phyloP scores from a whole-genome alignment of 805 yeast species.

The Saccharomycopsis olivae region DNA sequence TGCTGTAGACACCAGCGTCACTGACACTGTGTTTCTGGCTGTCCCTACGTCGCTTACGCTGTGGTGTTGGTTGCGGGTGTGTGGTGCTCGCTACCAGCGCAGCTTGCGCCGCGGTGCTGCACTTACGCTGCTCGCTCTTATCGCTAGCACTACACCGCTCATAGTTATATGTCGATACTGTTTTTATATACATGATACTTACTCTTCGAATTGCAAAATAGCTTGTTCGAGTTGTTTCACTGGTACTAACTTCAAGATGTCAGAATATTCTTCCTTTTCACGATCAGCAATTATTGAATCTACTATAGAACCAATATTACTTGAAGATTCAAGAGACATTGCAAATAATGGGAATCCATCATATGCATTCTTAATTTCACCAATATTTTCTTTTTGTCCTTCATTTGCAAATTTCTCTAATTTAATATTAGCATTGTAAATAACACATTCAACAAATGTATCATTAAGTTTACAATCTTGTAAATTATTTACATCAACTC shows the following conservation, averaged over 20 bases:
- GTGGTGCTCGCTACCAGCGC: too few species aligned
- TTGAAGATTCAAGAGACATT: slow-evolving; percentile 1
- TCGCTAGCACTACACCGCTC: too few species aligned
- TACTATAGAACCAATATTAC: slow-evolving; percentile 4
- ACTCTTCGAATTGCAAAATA: slow-evolving; percentile 6
- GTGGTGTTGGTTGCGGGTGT: too few species aligned
- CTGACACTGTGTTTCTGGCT: too few species aligned
- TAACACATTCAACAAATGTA: slow-evolving; percentile 55
- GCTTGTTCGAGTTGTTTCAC: slow-evolving; percentile 18
- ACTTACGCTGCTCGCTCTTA: too few species aligned
- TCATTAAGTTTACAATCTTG: slow-evolving; percentile 30
- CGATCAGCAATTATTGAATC: slow-evolving; percentile 9
- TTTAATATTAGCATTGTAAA: slow-evolving; percentile 60
- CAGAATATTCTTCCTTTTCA: slow-evolving; percentile 6
- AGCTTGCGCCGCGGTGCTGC: too few species aligned
- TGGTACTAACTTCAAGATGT: slow-evolving; percentile 14
- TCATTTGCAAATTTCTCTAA: slow-evolving; percentile 38
- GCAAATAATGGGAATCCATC: slow-evolving; percentile 18
- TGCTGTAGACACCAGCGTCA: too few species aligned
- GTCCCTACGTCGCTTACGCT: too few species aligned
- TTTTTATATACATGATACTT: too few species aligned
- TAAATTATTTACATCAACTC: slow-evolving; percentile 42
- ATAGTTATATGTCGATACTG: too few species aligned
- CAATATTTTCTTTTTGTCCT: slow-evolving; percentile 23
- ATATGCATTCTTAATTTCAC: slow-evolving; percentile 11